Evolutionary conservation across 176 grass and related monocot genomes (phyloP).

Genomic region (Aegilops longissima): DNA sequence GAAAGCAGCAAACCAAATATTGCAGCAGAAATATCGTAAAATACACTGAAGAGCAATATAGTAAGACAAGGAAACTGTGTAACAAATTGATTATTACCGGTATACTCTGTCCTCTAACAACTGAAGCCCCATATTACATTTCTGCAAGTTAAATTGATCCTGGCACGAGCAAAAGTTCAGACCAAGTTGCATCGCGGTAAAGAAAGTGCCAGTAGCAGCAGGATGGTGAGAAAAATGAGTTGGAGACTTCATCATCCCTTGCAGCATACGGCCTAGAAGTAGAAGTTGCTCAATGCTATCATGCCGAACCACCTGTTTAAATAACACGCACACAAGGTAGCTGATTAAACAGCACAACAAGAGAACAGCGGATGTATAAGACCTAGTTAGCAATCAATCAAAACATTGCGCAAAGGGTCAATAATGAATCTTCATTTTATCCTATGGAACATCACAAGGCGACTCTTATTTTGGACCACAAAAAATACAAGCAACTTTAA

Average conservation of each 20-base stretch:
- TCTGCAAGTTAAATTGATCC: slow-evolving; percentile 77
- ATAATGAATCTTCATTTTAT: slow-evolving; percentile 19
- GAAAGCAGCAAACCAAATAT: neutral
- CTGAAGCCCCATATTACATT: slow-evolving; percentile 87
- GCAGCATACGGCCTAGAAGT: slow-evolving; percentile 89
- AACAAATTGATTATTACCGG: slow-evolving; percentile 56
- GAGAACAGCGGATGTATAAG: neutral
- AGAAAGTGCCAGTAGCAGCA: slow-evolving; percentile 89
- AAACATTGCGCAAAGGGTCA: neutral
- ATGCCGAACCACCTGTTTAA: slow-evolving; percentile 80
- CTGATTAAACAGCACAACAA: slow-evolving; percentile 7
- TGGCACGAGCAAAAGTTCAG: slow-evolving; percentile 96
- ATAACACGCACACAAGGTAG: slow-evolving; percentile 10
- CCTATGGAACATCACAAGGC: neutral
- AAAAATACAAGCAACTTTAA: slow-evolving; percentile 2
- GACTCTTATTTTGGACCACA: neutral
- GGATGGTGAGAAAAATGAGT: slow-evolving; percentile 92
- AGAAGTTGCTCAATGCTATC: slow-evolving; percentile 98
- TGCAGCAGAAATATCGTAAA: slow-evolving; percentile 16
- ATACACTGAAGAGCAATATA: slow-evolving; percentile 5
- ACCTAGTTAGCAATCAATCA: neutral
- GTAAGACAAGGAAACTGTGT: slow-evolving; percentile 18
- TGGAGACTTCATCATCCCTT: slow-evolving; percentile 97
- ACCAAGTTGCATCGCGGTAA: slow-evolving; percentile 93
- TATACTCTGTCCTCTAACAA: slow-evolving; percentile 94